Evolutionary conservation across 495 filamentous ascomycete genomes (phyloP), one percentile per base, ranked within the genome.

Genomic region (Friedmanniomyces simplex): DNA sequence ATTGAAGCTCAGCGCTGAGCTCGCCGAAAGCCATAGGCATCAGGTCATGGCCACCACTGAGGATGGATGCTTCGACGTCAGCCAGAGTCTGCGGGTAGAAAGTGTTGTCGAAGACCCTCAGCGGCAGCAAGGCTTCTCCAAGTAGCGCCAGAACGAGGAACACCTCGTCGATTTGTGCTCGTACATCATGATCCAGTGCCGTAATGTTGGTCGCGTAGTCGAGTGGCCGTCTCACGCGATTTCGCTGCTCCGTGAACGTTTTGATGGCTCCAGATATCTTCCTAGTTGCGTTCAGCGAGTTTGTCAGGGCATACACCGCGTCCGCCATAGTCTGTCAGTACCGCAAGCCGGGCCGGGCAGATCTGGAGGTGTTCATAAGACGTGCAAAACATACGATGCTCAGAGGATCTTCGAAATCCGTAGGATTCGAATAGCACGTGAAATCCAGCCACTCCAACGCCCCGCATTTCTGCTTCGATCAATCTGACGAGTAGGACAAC

Each of bases 121-220:
- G 42, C 1, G 55, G 55, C 16, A 58, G 14, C 20, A 58, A 51
- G 1, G 47, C 47, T 42, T 51, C 55, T 22, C 47, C 55, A 5
- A 58, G 45, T 21, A 51, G 26, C 3, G 55, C 55, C 5, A 58
- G 34, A 4, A 58, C 47, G 10, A 50, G 22, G 47, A 58, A 51
- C 13, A 51, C 55, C 34, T 58, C 55, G 28, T 58, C 55, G 21
- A 58, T 28, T 26, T 51, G 48, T 12, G 55, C 55, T 58, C 55
- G 45, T 5, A 58, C 21, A 24, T 51, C 37, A 14, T 36, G 18
- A 11, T 51, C 47, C 14, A 50, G 28, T 18, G 55, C 41, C 43
- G 43, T 22, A 21, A 47, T 47, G 21, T 47, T 21, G 43, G 11
- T 14, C 13, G 34, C 34, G 34, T 37, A 8, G 8, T 37, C 8